Base-by-base conservation (phyloP, 1,284 basidiomycete species). In the Athelia psychrophila region DNA sequence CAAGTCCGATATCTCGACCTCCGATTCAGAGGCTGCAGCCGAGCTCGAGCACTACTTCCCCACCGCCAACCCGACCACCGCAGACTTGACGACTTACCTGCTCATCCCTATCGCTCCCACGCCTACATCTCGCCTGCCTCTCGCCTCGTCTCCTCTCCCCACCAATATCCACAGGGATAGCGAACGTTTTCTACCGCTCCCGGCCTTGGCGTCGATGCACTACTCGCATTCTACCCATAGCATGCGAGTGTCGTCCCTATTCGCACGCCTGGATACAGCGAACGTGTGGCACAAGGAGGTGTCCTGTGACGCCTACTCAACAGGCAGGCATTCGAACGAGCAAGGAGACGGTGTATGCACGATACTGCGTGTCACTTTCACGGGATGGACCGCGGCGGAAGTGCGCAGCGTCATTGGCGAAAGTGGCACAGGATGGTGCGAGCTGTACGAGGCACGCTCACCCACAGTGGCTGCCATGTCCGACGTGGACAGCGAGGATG, bases 91-190 rank as follows among this genome's bases (percentile, higher is more conserved):
- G 10, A 88, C 88, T 3, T 75, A 76, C 58, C 78, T 91, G 46
- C 77, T 88, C 51, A 78, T 91, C 44, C 88, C 88, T 50, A 78
- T 91, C 50, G 84, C 83, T 0, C 86, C 88, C 1, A 86, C 84
- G 3, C 82, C 86, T 3, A 81, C 83, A 1, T 65, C 76, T 3
- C 81, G 83, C 20, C 66, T 80, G n/a, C 86, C 87, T 2, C 73
- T 89, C 50, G 66, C 76, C 15, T 55, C 64, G 24, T 63, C 68
- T 50, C 44, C 44, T 4, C 22, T 16, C 16, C 19, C 19, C 19
- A 16, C n/a, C n/a, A n/a, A n/a, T n/a, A n/a, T n/a, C n/a, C n/a
- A n/a, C n/a, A n/a, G n/a, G n/a, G n/a, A n/a, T n/a, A n/a, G n/a
- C 22, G 22, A n/a, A 4, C 44, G n/a, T 16, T 20, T 46, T 23